Evolutionary conservation across 371 early-diverging fungal genomes (phyloP).

Genomic region (Choanephora cucurbitarum): DNA sequence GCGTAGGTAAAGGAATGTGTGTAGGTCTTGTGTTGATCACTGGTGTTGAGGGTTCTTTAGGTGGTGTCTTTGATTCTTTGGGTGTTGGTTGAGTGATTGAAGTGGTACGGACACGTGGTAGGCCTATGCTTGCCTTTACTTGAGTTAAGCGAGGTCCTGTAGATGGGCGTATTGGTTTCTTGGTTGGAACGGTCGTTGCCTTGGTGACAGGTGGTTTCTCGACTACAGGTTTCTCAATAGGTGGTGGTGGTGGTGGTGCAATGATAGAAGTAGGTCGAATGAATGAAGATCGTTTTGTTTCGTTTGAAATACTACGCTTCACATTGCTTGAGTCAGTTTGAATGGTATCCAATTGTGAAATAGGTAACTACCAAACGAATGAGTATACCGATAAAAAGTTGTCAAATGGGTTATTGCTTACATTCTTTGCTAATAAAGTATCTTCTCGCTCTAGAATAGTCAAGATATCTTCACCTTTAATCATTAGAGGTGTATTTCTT

Average conservation of each 20-base stretch:
- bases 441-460: conserved; percentile 34
- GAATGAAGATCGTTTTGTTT: conserved; percentile 5
- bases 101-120: conserved; percentile 35
- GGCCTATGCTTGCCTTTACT: conserved; percentile 24
- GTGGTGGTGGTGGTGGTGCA: conserved; percentile 4
- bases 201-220: no score
- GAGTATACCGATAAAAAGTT: background rate
- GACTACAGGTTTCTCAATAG: conserved; percentile 1
- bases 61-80: conserved; percentile 5
- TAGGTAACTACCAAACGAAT: conserved; percentile 22
- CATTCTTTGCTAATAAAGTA: conserved; percentile 28
- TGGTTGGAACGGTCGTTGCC: conserved; percentile 3
- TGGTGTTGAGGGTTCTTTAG: conserved; percentile 4
- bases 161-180: conserved; percentile 26
- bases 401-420: conserved; percentile 5
- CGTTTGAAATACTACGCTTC: conserved; percentile 8
- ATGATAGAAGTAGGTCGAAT: conserved; percentile 15
- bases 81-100: conserved; percentile 24
- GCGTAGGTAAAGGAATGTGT: conserved; percentile 13
- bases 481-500: conserved; percentile 24
- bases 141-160: conserved; percentile 27
- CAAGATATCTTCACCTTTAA: conserved; percentile 34
- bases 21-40: background rate
- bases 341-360: conserved; percentile 16
- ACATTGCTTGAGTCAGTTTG: background rate